Evolutionary conservation across 1,284 basidiomycete genomes (phyloP), one percentile per base, ranked within the genome.

Genomic region (Trichosporon sp.): DNA sequence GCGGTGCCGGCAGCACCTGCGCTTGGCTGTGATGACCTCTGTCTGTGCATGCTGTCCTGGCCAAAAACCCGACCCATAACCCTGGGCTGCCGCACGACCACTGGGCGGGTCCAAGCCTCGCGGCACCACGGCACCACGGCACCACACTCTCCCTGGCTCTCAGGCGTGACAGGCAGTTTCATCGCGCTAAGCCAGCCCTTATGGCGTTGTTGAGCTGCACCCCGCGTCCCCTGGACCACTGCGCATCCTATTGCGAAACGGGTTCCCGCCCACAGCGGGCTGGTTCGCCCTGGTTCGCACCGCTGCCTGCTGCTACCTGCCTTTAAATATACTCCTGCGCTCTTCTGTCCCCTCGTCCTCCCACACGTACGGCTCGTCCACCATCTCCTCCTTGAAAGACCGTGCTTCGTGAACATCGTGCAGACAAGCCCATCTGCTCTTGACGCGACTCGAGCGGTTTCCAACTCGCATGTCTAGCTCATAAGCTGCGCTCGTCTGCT

Each of bases 181-280:
- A 68, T 70, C 65, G 71, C 71, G 66, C 66, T 68, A 70, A 70
- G 35, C 53, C 65, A 62, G 56, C 70, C 70, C 68, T 67, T 58
- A 64, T 67, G 69, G 64, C 69, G 65, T 67, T 64, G 51, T 38
- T 29, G 21, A 13, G 62, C n/a, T 21, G 23, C 66, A 62, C 62
- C 32, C 29, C 44, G 38, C 56, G n/a, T 65, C 60, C 68, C 62
- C 53, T 67, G 65, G 63, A 66, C 65, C 66, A 62, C 70, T 66
- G 56, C 53, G 67, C 64, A 68, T 67, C 67, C 65, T 60, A 67
- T 66, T 65, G 65, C 71, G 71, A 72, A 72, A 72, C 71, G 44
- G 62, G 56, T 60, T 72, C 68, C 71, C 71, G 66, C 58, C 70
- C 66, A 60, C 42, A 60, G 63, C 56, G 66, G 53, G 63, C 56